Evolutionary conservation across 208 protist species (phyloP), one percentile per base, ranked within the genome.

Genomic region (Endotrypanum monterogeii): DNA sequence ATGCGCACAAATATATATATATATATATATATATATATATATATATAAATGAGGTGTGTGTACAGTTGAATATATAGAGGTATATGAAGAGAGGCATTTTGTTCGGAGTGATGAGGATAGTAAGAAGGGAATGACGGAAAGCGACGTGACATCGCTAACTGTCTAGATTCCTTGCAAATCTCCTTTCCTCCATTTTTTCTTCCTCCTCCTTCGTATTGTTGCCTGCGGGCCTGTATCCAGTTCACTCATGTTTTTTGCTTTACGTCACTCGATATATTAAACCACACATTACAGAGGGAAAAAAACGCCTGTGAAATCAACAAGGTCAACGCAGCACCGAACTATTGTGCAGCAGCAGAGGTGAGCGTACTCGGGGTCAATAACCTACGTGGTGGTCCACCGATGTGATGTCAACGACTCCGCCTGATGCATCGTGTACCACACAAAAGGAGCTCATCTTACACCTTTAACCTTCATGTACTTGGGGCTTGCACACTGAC

Each of bases 391-490:
- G 44, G 5, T 11, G 44, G 44, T 14, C 8, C 44, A 11, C 44
- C 0, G 44, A 48, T 5, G 12, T 48, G 44, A 11, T 14, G 44
- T 48, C 44, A 48, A 48, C 44, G 44, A 11, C 44, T 48, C 8
- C 12, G 44, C 44, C 8, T 48, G 44, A 48, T 48, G 44, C 44
- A 48, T 48, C 44, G 12, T 11, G 44, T 11, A 11, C 5, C 44
- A 11, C 44, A 14, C 44, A 12, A 58, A 5, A 46, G 37, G 30
- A 54, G 67, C 52, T 56, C 35, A 78, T 73, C 67, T 78, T 71
- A 46, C 51, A 56, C 57, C 37, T 74, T n/a, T 71, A 8, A 20
- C 62, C 6, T 50, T 46, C 35, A 23, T 30, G 32, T 23, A 41
- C 58, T 37, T 14, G 41, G 6, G 4, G 25, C 35, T 16, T 30